These are phyloP conservation scores for Diaporthe batatas DNA, from an alignment of 2,329 filamentous ascomycete species.

Conservation along the genomic window DNA sequence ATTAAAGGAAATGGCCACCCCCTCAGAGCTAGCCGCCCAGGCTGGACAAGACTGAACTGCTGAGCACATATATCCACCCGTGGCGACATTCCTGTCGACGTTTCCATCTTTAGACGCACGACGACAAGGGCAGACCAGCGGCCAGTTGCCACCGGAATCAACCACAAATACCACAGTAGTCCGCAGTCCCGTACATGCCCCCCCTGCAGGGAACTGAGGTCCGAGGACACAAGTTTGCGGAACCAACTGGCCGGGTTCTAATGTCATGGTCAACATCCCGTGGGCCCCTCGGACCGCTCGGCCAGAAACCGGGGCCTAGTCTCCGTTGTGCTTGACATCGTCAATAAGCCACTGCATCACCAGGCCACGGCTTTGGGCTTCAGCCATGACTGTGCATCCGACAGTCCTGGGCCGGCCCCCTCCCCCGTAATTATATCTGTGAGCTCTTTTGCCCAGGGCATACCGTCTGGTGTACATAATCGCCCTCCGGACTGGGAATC, in stretches of 20 bases:
- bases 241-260: neutral
- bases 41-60: constrained; percentile 10
- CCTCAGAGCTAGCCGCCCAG: constrained; percentile 15
- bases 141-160: neutral
- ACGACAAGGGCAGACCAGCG: neutral
- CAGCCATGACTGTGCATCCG: neutral
- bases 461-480: too few species aligned
- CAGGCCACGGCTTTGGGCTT: neutral
- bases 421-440: neutral
- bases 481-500: neutral
- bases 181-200: too few species aligned
- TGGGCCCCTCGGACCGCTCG: neutral
- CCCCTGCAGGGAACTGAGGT: neutral
- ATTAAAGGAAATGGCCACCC: neutral
- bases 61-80: constrained; percentile 9
- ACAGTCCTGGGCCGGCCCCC: neutral
- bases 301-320: neutral
- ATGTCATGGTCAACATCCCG: neutral
- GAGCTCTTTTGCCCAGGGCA: neutral
- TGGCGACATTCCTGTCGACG: neutral
- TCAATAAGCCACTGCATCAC: neutral
- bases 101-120: constrained; percentile 28
- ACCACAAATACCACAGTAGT: neutral
- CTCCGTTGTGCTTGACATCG: neutral
- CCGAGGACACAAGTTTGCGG: neutral